Evolutionary conservation across 2,329 filamentous ascomycete species (phyloP).

Genomic region (Periconia macrospinosa): DNA sequence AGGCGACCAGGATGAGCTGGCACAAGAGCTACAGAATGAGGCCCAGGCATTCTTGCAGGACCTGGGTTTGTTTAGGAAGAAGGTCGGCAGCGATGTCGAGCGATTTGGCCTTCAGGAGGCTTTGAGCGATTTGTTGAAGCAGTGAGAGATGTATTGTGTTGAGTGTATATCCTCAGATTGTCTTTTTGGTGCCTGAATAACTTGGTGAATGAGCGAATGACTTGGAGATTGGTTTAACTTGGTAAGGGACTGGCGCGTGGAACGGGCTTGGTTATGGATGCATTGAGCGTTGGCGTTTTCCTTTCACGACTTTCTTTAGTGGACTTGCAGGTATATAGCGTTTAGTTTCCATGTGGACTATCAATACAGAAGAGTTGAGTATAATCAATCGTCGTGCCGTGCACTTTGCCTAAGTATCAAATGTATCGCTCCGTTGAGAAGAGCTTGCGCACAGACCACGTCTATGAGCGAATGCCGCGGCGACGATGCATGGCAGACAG

Average conservation of each 20-base stretch:
- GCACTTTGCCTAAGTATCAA: too few species aligned
- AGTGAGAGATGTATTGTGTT: constrained; percentile 3
- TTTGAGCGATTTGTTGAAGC: constrained; percentile 21
- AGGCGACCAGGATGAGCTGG: constrained; percentile 58
- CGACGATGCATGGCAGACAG: constrained; percentile 1
- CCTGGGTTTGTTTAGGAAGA: constrained; percentile 76
- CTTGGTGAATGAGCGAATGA: not conserved
- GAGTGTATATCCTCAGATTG: not conserved
- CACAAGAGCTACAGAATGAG: constrained; percentile 73
- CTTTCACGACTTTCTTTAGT: not conserved
- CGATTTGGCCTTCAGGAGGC: constrained; percentile 54
- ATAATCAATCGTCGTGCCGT: too few species aligned
- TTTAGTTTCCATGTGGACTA: not conserved
- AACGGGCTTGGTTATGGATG: constrained; percentile 20
- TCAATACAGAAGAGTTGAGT: not conserved
- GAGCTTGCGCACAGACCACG: constrained; percentile 10
- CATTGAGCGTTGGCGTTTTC: constrained; percentile 37
- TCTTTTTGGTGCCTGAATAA: not conserved
- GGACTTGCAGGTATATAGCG: constrained; percentile 7
- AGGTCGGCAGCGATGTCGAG: constrained; percentile 79
- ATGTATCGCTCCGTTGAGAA: too few species aligned
- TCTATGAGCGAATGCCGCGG: constrained; percentile 1
- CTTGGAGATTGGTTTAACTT: not conserved
- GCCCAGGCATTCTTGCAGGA: constrained; percentile 85
- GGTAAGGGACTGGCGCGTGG: not conserved